Percentiles rank a stretch among this genome's conserved stretches.
Evolutionary conservation across 2,329 filamentous ascomycete genomes (phyloP).

Genomic region (Cladosporium halotolerans): DNA sequence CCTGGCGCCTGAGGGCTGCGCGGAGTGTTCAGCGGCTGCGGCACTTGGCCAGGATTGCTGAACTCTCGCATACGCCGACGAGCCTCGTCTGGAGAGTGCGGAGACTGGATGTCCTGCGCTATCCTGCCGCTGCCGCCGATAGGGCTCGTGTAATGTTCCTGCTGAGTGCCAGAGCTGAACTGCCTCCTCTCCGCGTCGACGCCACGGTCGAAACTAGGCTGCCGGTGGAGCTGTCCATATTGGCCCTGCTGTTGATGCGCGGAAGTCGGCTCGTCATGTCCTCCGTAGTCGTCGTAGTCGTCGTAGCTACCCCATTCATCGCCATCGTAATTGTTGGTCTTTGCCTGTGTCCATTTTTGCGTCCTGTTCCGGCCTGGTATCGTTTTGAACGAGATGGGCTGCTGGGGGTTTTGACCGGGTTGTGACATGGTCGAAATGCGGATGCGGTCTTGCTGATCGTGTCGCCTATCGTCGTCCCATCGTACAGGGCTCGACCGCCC

Average conservation of each 20-base stretch:
- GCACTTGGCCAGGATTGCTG: slow-evolving; percentile 46
- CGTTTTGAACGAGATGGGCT: slow-evolving; percentile 62
- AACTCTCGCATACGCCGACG: slow-evolving; percentile 37
- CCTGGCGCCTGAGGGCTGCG: slow-evolving; percentile 34
- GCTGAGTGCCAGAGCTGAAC: slow-evolving; percentile 31
- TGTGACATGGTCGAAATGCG: slow-evolving; percentile 16
- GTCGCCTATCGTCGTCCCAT: neutral
- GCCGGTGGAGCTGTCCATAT: slow-evolving; percentile 23
- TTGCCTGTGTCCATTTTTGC: slow-evolving; percentile 91
- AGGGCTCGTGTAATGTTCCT: neutral
- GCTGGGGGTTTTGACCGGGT: slow-evolving; percentile 19
- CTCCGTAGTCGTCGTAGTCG: slow-evolving; percentile 52
- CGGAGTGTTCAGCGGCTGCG: slow-evolving; percentile 43
- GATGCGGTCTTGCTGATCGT: neutral
- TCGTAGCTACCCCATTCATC: slow-evolving; percentile 79
- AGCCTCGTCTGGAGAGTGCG: slow-evolving; percentile 8
- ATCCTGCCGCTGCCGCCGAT: neutral
- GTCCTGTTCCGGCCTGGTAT: slow-evolving; percentile 88
- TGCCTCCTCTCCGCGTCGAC: slow-evolving; percentile 43
- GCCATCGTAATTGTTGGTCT: slow-evolving; percentile 78
- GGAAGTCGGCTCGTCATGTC: slow-evolving; percentile 38
- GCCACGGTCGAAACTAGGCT: slow-evolving; percentile 50
- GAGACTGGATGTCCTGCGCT: neutral
- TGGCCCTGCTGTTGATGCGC: slow-evolving; percentile 18
- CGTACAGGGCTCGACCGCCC: neutral